Percentiles rank a stretch among this genome's conserved stretches.
Evolutionary conservation across 2,329 filamentous ascomycete species (phyloP).

Genomic region (Colletotrichum paranaense): DNA sequence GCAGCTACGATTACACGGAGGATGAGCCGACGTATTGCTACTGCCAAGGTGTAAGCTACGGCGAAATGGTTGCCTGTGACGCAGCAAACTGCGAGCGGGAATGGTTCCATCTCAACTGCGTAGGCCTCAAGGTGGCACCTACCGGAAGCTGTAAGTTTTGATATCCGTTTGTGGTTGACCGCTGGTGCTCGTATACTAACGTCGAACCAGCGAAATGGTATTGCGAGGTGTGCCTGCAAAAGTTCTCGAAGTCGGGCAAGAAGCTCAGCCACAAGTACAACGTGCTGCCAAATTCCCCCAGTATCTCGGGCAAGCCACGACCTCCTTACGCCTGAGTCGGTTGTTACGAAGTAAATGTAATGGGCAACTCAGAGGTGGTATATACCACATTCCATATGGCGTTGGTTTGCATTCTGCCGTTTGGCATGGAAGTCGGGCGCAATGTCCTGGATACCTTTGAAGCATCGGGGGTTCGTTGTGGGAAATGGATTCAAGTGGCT

Average conservation of each 20-base stretch:
- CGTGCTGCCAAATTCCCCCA: slow-evolving; percentile 19
- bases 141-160: slow-evolving; percentile 77
- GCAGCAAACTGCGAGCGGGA: slow-evolving; percentile 78
- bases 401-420: slow-evolving; percentile 13
- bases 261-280: slow-evolving; percentile 60
- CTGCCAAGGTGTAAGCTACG: slow-evolving; percentile 83
- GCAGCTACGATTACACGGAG: slow-evolving; percentile 31
- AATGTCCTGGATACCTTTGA: slow-evolving; percentile 6
- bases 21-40: slow-evolving; percentile 84
- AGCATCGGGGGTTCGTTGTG: slow-evolving; percentile 14
- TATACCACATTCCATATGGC: slow-evolving; percentile 11
- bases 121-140: slow-evolving; percentile 83
- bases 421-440: slow-evolving; percentile 6
- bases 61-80: slow-evolving; percentile 87
- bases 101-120: slow-evolving; percentile 88
- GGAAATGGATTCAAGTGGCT: background rate
- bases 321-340: slow-evolving; percentile 6
- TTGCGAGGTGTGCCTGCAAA: slow-evolving; percentile 81
- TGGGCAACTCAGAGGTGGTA: background rate
- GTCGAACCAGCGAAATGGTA: slow-evolving; percentile 77
- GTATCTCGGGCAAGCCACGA: slow-evolving; percentile 27
- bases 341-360: background rate
- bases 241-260: slow-evolving; percentile 66
- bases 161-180: background rate
- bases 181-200: slow-evolving; percentile 12